Base-by-base conservation (phyloP, 768 basidiomycete species). In the Daedalea quercina region DNA sequence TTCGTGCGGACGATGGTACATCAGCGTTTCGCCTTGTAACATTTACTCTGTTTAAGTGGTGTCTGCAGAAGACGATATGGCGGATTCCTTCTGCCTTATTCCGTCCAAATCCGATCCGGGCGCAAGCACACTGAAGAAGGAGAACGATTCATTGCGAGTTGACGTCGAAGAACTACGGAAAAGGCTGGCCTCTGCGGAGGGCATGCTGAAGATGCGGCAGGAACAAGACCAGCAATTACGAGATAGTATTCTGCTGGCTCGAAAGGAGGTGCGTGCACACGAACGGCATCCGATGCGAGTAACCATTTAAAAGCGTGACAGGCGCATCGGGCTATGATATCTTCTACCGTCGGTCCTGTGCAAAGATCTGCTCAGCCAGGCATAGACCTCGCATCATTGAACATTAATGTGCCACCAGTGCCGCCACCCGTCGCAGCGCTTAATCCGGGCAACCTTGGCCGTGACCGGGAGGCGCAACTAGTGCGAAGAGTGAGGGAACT, bases 261-360 rank as follows among this genome's bases (percentile, higher is more conserved):
- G 68, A 66, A 82, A 67, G 73, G 85, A 76, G 83, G 91, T 78
- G 73, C 69, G 3, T 47, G 45, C 9, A 20, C 25, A n/a, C 37
- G n/a, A 58, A 45, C 44, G 48, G 31, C 25, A 19, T 41, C n/a
- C 59, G 44, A 44, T 51, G 33, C 47, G 45, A 19, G 25, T 20
- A 22, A 46, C 22, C 51, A 44, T 45, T 47, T 50, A 19, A 31
- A 43, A 17, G 23, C n/a, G 24, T 28, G 25, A 35, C 8, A 44
- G 90, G 90, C 90, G 15, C 90, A 91, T 63, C 80, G 84, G 25
- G 89, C 78, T 8, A 83, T 90, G 77, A 82, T 85, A 3, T 75
- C 86, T 19, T 89, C 89, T 6, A 71, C 76, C 47, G 67, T 84
- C 49, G 69, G 76, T 34, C 28, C 28, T 11, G 11, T 11, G 6